Base-by-base conservation (phyloP, 2,329 filamentous ascomycete species). In the Penicillium verrucosum region DNA sequence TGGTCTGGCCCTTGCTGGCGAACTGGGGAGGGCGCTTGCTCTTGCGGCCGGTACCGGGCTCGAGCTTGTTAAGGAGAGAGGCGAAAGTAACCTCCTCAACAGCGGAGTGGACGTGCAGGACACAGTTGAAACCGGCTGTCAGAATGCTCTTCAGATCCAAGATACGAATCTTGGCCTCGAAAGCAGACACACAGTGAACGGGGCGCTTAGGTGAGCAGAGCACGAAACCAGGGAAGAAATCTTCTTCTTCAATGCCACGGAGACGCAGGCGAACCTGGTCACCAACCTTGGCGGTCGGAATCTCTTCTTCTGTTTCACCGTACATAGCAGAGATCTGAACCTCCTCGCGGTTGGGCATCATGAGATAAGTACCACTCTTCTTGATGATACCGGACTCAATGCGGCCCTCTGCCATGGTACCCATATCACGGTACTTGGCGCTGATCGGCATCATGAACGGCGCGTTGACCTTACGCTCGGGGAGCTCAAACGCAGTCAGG, bases 381-480 rank as follows among this genome's bases (percentile, higher is more conserved):
- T 94, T 94, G 74, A 96, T 82, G 45, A 97, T 89, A 73, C 92
- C 93, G 18, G 92, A 89, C 77, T 99, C 94, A 63, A 99, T 89
- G 82, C 97, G 96, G 65, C 94, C 94, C 79, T 99, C 95, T 41
- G 97, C 85, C 84, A 99, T 92, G 60, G 94, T 99, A 68, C 94
- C 94, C 83, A 99, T 88, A 73, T 99, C 95, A 68, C 89, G 86
- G 81, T 97, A 99, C 79, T 99, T 99, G 76, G 90, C 91, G 62
- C 89, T 90, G 63, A 99, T 83, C 9, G 94, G 90, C 92, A 99
- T 97, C 94, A 99, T 97, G 82, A 99, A 97, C 10, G 94, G 93
- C 2, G 94, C 94, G 68, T 96, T 96, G 68, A 97, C 78, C 81
- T 97, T 99, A 68, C 94, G 90, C 75, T 99, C 93, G 38, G 97